Conservation (phyloP, 352 stramenopile genomes). For the Phytopythium sindhum region DNA sequence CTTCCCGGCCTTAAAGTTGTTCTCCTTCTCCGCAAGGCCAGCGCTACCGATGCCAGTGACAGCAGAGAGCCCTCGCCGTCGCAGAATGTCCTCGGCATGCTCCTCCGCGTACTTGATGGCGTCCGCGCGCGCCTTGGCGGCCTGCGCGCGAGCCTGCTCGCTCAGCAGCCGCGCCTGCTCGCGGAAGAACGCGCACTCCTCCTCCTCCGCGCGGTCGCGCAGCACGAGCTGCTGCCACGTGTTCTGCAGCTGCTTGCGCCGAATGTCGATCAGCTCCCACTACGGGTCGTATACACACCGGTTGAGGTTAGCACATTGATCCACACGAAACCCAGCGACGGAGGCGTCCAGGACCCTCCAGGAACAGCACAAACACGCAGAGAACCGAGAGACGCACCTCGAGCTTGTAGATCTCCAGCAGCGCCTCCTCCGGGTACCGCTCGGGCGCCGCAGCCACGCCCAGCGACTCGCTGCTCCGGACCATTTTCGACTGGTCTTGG, state of each 20-base stretch:
- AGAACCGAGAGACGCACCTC: conserved; percentile 30
- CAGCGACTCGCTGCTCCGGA: background rate
- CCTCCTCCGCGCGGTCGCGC: conserved; percentile 45
- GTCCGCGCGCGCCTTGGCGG: conserved; percentile 7
- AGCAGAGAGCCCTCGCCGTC: background rate
- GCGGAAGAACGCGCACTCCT: conserved; percentile 36
- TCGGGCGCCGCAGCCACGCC: conserved; percentile 17
- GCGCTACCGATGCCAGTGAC: background rate
- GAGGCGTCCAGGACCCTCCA: too few relatives aligned
- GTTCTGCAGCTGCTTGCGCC: conserved; percentile 49
- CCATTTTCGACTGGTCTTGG: background rate
- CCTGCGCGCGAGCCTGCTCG: conserved; percentile 16
- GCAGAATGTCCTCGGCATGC: conserved; percentile 9
- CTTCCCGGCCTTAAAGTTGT: conserved; percentile 3
- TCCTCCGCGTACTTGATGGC: conserved; percentile 8
- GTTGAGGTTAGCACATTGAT: too few relatives aligned
- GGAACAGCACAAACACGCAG: background rate
- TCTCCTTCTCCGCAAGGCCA: background rate
- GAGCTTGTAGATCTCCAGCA: conserved; percentile 60
- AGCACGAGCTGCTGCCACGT: conserved; percentile 48
- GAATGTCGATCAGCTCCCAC: conserved; percentile 66
- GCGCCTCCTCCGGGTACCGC: conserved; percentile 39
- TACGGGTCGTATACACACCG: too few relatives aligned
- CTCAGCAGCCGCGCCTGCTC: conserved; percentile 25
- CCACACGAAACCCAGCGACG: too few relatives aligned